Base-by-base conservation (phyloP, 2,329 filamentous ascomycete genomes). In the Trichoderma oligosporum region DNA sequence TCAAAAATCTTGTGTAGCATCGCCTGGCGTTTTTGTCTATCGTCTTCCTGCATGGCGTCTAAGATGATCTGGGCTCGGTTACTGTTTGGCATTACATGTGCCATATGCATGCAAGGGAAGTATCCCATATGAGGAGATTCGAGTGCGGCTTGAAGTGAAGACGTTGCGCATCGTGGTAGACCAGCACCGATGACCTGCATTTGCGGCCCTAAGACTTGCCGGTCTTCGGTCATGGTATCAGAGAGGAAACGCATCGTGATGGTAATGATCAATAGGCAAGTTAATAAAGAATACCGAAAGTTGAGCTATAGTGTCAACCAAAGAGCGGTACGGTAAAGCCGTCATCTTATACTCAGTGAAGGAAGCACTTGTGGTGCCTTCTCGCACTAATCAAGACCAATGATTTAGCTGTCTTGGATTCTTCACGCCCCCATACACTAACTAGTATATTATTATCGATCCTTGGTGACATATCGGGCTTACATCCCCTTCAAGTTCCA, bases 161-260 rank as follows among this genome's bases (percentile, higher is more conserved):
- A 71, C 0, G 71, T 73, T 7, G 70, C 71, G 18, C 70, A 71
- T 22, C 70, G 67, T 8, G 69, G 66, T n/a, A 71, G 66, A 4
- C 70, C 70, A 5, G 66, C 66, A 14, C 61, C 67, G 8, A 71
- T 65, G 25, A 70, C 67, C 1, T 58, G 57, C 61, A 66, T 65
- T 12, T 54, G 61, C 14, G 57, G 61, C 18, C 59, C 61, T 3
- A 53, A 29, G 55, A 57, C 31, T 36, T 54, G 60, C 31, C 55
- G 55, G 60, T 60, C 64, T 38, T 58, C 56, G 58, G 49, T 47
- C 39, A 45, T 56, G 41, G 31, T 60, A 51, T 64, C 60, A 1
- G 56, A 53, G 16, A 64, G 8, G 60, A 63, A 60, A n/a, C 63
- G 64, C 65, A 66, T 65, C 18, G 24, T 56, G 29, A 48, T 4